Percentiles rank a stretch among this genome's conserved stretches.
These are phyloP conservation scores for Pseudogymnoascus sp. DNA, from an alignment of 2,329 filamentous ascomycete genomes.

Conservation along the genomic window DNA sequence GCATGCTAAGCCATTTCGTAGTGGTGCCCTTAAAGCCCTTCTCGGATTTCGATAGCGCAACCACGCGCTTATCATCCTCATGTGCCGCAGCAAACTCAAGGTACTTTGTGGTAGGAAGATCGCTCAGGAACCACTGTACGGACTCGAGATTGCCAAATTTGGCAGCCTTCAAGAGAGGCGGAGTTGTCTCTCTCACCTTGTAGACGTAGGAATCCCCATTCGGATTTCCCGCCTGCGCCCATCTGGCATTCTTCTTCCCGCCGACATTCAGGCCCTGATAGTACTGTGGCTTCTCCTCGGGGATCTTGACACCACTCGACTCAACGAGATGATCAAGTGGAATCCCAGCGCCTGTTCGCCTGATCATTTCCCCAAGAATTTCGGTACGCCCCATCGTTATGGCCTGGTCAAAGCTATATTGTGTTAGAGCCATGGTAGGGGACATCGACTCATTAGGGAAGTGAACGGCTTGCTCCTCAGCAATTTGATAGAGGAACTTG, in stretches of 20 bases:
- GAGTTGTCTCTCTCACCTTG: conserved; percentile 35
- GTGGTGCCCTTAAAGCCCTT: conserved; percentile 58
- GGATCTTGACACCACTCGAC: conserved; percentile 52
- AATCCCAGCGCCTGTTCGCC: conserved; percentile 57
- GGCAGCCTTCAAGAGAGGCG: conserved; percentile 55
- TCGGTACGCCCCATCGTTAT: conserved; percentile 42
- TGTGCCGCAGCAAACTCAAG: conserved; percentile 57
- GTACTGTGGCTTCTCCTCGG: conserved; percentile 54
- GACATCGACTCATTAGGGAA: conserved; percentile 25
- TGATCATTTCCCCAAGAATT: conserved; percentile 57
- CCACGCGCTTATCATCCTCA: conserved; percentile 52
- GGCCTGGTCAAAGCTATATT: conserved; percentile 35
- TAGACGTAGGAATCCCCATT: conserved; percentile 39
- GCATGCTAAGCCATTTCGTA: conserved; percentile 50
- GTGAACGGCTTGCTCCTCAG: conserved; percentile 20
- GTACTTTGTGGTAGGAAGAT: conserved; percentile 60
- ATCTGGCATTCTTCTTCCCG: conserved; percentile 65
- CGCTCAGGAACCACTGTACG: conserved; percentile 70
- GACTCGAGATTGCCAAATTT: conserved; percentile 50
- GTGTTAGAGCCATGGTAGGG: conserved; percentile 32
- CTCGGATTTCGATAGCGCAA: conserved; percentile 49
- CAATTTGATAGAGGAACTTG: conserved; percentile 22
- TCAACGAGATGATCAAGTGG: conserved; percentile 59
- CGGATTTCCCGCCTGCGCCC: conserved; percentile 57
- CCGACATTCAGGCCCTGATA: conserved; percentile 73